Percentiles rank a stretch among this genome's conserved stretches.
These are phyloP conservation scores for Cryptomeria japonica DNA, from an alignment of 75 land plant species.

Conservation along the genomic window DNA sequence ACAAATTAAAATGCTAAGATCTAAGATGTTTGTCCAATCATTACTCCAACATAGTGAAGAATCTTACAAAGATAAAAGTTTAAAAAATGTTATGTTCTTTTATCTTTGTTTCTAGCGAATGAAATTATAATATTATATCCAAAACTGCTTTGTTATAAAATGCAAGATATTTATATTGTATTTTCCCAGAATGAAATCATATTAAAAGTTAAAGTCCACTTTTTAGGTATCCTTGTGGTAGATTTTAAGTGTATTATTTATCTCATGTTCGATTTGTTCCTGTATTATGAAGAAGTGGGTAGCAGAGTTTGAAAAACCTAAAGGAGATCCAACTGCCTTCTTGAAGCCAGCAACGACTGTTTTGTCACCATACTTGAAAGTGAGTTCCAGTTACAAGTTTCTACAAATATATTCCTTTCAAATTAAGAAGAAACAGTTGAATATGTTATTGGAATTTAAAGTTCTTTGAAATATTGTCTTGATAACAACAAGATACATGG, in stretches of 20 bases:
- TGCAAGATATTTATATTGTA: background rate
- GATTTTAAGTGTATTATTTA: background rate
- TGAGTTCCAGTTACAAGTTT: constrained; percentile 23
- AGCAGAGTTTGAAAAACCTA: constrained; percentile 93
- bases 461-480: background rate
- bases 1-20: too few species aligned
- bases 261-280: constrained; percentile 3
- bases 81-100: background rate
- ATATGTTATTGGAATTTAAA: background rate
- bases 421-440: background rate
- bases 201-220: background rate
- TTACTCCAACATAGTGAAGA: background rate
- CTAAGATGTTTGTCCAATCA: too few species aligned
- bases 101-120: background rate
- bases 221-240: background rate
- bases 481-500: constrained; percentile 1
- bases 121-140: background rate
- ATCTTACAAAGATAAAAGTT: background rate
- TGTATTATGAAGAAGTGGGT: constrained; percentile 73
- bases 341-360: constrained; percentile 91
- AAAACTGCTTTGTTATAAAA: background rate
- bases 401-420: background rate
- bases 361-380: constrained; percentile 93
- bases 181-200: background rate
- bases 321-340: constrained; percentile 92